These are phyloP conservation scores for Brassica nigra DNA, from an alignment of 345 rosid genomes.

Conservation along the genomic window DNA sequence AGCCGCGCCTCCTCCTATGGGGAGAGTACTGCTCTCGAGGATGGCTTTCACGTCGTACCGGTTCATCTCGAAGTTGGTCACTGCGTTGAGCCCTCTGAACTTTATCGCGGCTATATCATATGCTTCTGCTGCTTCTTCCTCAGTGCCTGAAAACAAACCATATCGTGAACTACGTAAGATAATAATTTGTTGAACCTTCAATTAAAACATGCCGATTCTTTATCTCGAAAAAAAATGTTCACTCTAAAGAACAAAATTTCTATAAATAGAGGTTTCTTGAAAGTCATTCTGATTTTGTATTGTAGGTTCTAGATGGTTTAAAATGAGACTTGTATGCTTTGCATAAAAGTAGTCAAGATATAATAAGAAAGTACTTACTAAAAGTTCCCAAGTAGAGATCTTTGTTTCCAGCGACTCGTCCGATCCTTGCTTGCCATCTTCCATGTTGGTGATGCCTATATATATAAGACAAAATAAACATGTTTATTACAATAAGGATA, in stretches of 20 bases:
- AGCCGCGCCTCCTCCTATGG: constrained; percentile 96
- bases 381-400: constrained; percentile 98
- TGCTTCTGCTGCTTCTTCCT: constrained; percentile 99
- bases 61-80: constrained; percentile 94
- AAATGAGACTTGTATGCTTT: not conserved
- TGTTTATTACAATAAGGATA: not conserved
- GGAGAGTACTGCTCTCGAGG: constrained; percentile 86
- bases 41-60: constrained; percentile 94
- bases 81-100: constrained; percentile 88
- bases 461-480: constrained; percentile 14
- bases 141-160: constrained; percentile 60
- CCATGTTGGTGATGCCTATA: constrained; percentile 98
- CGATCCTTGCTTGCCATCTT: constrained; percentile 99
- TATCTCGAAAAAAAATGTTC: not conserved
- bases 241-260: not conserved
- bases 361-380: constrained; percentile 55
- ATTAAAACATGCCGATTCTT: not conserved
- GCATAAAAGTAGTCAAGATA: not conserved
- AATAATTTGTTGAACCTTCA: not conserved
- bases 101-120: constrained; percentile 96
- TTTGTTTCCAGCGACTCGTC: constrained; percentile 98
- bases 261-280: not conserved
- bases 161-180: not conserved
- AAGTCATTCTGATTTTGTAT: not conserved
- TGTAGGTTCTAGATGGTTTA: constrained; percentile 2